These are phyloP conservation scores for Glutinoglossum americanum DNA, from an alignment of 495 filamentous ascomycete species.

Conservation along the genomic window DNA sequence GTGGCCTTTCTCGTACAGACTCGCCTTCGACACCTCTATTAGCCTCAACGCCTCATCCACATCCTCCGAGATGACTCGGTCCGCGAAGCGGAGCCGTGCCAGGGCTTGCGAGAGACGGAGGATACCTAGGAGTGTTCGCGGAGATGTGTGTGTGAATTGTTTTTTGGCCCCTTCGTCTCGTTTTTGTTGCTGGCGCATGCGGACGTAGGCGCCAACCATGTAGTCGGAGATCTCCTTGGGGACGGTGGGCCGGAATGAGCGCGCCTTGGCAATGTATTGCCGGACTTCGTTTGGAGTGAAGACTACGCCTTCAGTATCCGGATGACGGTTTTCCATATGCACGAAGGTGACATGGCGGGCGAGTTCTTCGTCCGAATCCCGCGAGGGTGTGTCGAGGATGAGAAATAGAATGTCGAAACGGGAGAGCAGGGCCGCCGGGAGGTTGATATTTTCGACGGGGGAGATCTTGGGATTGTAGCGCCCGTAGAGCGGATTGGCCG, in stretches of 20 bases:
- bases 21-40: constrained; percentile 78
- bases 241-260: constrained; percentile 67
- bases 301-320: constrained; percentile 50
- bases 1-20: constrained; percentile 44
- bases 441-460: constrained; percentile 95
- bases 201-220: constrained; percentile 87
- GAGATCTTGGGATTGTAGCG: constrained; percentile 94
- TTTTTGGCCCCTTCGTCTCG: constrained; percentile 70
- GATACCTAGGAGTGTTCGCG: constrained; percentile 80
- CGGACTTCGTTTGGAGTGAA: constrained; percentile 84
- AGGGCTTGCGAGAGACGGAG: constrained; percentile 86
- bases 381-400: constrained; percentile 77
- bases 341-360: constrained; percentile 90
- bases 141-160: constrained; percentile 80
- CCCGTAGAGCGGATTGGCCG: constrained; percentile 91
- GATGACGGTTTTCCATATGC: constrained; percentile 91
- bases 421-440: constrained; percentile 83
- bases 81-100: constrained; percentile 75
- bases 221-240: constrained; percentile 75
- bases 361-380: constrained; percentile 80
- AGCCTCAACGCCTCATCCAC: constrained; percentile 87
- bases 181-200: constrained; percentile 72
- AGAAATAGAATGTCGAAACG: constrained; percentile 95
- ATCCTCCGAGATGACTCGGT: constrained; percentile 68
- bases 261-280: constrained; percentile 83